Evolutionary conservation across 2,329 filamentous ascomycete genomes (phyloP), one percentile per base, ranked within the genome.

Genomic region (Penicillium concentricum): DNA sequence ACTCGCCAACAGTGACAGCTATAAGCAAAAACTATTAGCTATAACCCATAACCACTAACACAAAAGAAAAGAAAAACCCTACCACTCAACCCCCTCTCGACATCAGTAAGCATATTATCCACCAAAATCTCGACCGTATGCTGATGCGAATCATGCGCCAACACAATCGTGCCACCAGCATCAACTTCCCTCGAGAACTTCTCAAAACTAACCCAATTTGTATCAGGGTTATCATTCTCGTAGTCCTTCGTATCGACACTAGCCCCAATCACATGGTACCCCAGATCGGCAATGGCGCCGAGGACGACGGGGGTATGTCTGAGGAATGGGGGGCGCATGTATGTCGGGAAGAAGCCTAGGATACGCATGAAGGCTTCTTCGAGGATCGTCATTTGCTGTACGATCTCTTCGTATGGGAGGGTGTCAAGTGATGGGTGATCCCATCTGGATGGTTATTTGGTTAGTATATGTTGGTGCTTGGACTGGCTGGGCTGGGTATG

Each of bases 1-100:
- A 87, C 57, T 85, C 81, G 0, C 82, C 84, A 5, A 85, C 79
- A 1, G 83, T 83, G 28, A 83, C 81, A 42, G 79, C 78, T 67
- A 62, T 61, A 56, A 34, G 18, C 0, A 2, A 47, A 53, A 41
- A 51, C n/a, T 49, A 28, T 41, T 55, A 54, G 38, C 20, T 16
- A 15, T 28, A 43, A 22, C 8, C 16, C 38, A 56, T 16, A 38
- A 10, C 22, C 18, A 35, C 5, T 1, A 22, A 18, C 24, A 43
- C 41, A 26, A 34, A 12, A 20, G 13, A 28, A 37, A 12, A 18
- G 32, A 3, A 24, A 47, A 38, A 64, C 71, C 71, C 34, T 64
- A 74, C 71, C 58, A 18, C 50, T 54, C 54, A 74, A 79, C 0
- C 81, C 82, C 18, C 77, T 61, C 24, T 67, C 64, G 15, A 82